These are phyloP conservation scores for Kodamaea lidongshanica DNA, from an alignment of 805 yeast species.

Conservation along the genomic window DNA sequence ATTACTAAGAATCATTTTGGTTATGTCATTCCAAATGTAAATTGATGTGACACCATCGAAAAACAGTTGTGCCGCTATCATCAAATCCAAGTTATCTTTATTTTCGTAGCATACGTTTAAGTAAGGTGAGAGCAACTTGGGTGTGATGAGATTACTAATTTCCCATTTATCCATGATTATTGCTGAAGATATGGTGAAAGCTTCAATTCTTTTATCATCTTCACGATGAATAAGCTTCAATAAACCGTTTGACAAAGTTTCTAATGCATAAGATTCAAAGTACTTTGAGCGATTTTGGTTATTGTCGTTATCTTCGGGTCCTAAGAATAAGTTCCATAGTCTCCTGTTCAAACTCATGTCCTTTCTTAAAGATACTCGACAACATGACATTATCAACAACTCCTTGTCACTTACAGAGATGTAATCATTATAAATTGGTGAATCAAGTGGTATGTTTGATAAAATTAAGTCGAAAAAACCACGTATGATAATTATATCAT, in stretches of 20 bases:
- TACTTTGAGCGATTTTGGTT: slow-evolving; percentile 40
- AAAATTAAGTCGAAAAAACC: slow-evolving; percentile 82
- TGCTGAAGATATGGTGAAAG: slow-evolving; percentile 55
- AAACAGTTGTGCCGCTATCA: slow-evolving; percentile 57
- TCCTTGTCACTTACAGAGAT: slow-evolving; percentile 50
- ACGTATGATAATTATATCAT: slow-evolving; percentile 67
- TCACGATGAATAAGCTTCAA: slow-evolving; percentile 37
- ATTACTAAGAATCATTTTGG: slow-evolving; percentile 34
- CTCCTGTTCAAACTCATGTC: slow-evolving; percentile 95
- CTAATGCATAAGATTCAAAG: slow-evolving; percentile 53
- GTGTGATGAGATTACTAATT: slow-evolving; percentile 70
- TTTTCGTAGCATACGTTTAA: slow-evolving; percentile 41
- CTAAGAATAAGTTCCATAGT: slow-evolving; percentile 88
- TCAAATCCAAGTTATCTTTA: slow-evolving; percentile 34
- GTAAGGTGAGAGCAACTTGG: slow-evolving; percentile 61
- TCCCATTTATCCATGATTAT: slow-evolving; percentile 94
- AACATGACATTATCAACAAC: slow-evolving; percentile 54
- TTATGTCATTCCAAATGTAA: slow-evolving; percentile 65
- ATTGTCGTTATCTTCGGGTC: slow-evolving; percentile 48
- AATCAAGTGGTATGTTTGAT: slow-evolving; percentile 58
- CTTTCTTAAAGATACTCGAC: slow-evolving; percentile 63
- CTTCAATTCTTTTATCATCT: slow-evolving; percentile 32
- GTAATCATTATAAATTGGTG: slow-evolving; percentile 46
- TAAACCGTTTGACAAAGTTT: slow-evolving; percentile 48
- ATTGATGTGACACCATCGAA: slow-evolving; percentile 84